A percentile compares a stretch with the other conserved stretches of the same genome.
These are phyloP conservation scores for Pezizomycotina sp. DNA, from an alignment of 2,329 filamentous ascomycete species.

Conservation along the genomic window DNA sequence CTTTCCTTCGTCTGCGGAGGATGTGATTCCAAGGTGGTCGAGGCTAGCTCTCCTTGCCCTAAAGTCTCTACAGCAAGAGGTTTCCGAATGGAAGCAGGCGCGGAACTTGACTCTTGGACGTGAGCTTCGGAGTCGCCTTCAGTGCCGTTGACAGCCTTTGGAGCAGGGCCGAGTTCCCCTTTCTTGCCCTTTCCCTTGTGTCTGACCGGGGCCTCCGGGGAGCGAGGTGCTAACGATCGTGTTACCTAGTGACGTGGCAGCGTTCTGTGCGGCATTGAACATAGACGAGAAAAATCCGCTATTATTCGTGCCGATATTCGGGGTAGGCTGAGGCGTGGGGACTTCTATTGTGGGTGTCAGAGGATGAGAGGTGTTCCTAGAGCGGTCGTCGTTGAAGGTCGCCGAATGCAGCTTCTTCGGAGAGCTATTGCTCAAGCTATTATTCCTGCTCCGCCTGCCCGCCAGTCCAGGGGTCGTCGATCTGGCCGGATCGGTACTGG, in stretches of 20 bases:
- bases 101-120: too few species aligned
- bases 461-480: constrained; percentile 31
- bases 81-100: too few species aligned
- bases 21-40: constrained; percentile 61
- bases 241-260: constrained; percentile 60
- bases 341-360: constrained; percentile 64
- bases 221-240: constrained; percentile 36
- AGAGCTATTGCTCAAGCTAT: constrained; percentile 27
- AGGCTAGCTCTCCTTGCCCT: constrained; percentile 71
- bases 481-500: constrained; percentile 48
- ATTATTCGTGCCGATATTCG: constrained; percentile 38
- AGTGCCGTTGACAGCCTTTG: too few species aligned
- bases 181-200: constrained; percentile 26
- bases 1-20: constrained; percentile 5
- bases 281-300: constrained; percentile 83
- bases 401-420: constrained; percentile 12
- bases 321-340: constrained; percentile 32
- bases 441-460: constrained; percentile 28
- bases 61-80: constrained; percentile 75
- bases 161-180: constrained; percentile 28
- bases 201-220: constrained; percentile 29
- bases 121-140: too few species aligned
- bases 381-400: constrained; percentile 36
- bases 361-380: constrained; percentile 56
- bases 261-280: constrained; percentile 82